A percentile compares a stretch with the other conserved stretches of the same genome.
phyloP scores from a whole-genome alignment of 805 yeast genomes.

The Ogataea allantospora region DNA sequence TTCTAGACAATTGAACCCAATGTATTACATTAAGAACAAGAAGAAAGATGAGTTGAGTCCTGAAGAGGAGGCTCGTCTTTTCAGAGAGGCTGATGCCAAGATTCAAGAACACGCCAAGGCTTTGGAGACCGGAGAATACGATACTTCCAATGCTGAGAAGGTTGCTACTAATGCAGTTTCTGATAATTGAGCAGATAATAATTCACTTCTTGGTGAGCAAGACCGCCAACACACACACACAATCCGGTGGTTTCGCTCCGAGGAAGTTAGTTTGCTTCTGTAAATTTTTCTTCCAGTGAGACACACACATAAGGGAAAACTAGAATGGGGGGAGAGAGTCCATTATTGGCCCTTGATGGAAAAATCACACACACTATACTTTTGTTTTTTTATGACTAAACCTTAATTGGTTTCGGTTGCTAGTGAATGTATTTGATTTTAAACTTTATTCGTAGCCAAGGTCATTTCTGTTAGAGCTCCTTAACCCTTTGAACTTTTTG shows the following conservation, averaged over 20 bases:
- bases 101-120: conserved; percentile 23
- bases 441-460: conserved; percentile 11
- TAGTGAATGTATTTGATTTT: background rate
- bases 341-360: conserved; percentile 11
- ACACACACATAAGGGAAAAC: conserved; percentile 14
- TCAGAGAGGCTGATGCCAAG: conserved; percentile 39
- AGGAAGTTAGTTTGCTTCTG: background rate
- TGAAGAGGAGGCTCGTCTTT: conserved; percentile 53
- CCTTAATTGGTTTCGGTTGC: conserved; percentile 16
- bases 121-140: background rate
- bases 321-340: conserved; percentile 25
- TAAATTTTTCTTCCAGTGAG: conserved; percentile 1
- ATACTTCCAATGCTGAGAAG: conserved; percentile 5
- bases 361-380: conserved; percentile 6
- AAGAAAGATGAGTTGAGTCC: conserved; percentile 55
- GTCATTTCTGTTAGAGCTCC: conserved; percentile 20
- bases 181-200: background rate
- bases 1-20: conserved; percentile 62
- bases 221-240: conserved; percentile 15
- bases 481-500: conserved; percentile 21
- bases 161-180: conserved; percentile 2
- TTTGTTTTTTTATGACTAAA: conserved; percentile 4
- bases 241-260: conserved; percentile 5
- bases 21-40: conserved; percentile 68
- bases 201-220: background rate